Conservation (phyloP, 2,329 filamentous ascomycete species). For the Drechslerella stenobrocha region DNA sequence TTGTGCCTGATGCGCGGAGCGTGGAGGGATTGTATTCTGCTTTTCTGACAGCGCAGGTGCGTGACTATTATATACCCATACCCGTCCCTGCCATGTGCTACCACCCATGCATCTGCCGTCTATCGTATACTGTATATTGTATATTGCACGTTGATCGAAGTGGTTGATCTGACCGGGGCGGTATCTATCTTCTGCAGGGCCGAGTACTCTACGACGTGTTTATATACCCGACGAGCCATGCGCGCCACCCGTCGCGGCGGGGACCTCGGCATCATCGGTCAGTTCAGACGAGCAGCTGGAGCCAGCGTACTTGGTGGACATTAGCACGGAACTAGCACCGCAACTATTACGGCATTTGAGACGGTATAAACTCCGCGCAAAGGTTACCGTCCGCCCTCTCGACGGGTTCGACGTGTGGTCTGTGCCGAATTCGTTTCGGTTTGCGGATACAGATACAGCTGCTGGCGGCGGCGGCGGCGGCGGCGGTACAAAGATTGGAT, state of each 20-base stretch:
- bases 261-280: too few relatives aligned
- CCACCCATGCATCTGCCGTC: too few relatives aligned
- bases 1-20: slow-evolving; percentile 59
- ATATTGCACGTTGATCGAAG: background rate
- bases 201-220: slow-evolving; percentile 87
- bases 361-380: slow-evolving; percentile 81
- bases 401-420: slow-evolving; percentile 62
- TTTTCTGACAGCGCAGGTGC: slow-evolving; percentile 74
- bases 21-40: slow-evolving; percentile 69
- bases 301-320: slow-evolving; percentile 73
- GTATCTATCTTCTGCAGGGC: slow-evolving; percentile 58
- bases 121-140: too few relatives aligned
- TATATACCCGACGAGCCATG: slow-evolving; percentile 68
- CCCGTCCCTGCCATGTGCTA: too few relatives aligned
- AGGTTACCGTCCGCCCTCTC: slow-evolving; percentile 70
- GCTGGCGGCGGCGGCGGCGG: too few relatives aligned
- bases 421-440: slow-evolving; percentile 37
- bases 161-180: background rate
- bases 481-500: slow-evolving; percentile 53
- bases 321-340: slow-evolving; percentile 69
- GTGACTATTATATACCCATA: too few relatives aligned
- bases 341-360: slow-evolving; percentile 72
- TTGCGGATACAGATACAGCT: slow-evolving; percentile 14
- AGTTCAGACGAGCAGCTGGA: slow-evolving; percentile 32
- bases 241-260: too few relatives aligned